Evolutionary conservation across 2,329 filamentous ascomycete genomes (phyloP), one percentile per base, ranked within the genome.

Genomic region (Shiraia sp.): DNA sequence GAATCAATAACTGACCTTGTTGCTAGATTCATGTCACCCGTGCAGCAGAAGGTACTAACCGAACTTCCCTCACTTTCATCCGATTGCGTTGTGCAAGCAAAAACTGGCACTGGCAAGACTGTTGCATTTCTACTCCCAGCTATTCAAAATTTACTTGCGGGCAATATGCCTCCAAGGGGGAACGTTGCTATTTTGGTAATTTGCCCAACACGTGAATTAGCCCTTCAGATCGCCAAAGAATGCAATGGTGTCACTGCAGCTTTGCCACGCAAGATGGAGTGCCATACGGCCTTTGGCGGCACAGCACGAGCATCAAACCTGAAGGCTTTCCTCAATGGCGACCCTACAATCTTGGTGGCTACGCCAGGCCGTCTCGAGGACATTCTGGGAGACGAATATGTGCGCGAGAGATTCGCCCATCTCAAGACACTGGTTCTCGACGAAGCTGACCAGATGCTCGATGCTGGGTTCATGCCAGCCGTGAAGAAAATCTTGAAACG

Each of bases 21-120:
- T 12, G 14, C 29, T 40, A 70, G 67, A 33, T 69, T 58, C 51
- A 79, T 79, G 77, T 76, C 75, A 6, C 75, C 78, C 2, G 78
- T 81, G 10, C 78, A 81, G 52, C 72, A 78, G 36, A 75, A 75
- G 56, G 76, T 79, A 5, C 63, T 81, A 41, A 74, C 67, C 2
- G 72, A 78, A 45, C 67, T 81, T 17, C 76, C 77, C 6, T 68
- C 60, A 27, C 72, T 73, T 59, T 70, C 69, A 27, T 72, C 72
- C 32, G 78, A 80, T 54, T 79, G 77, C 47, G 72, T 80, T 24
- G 79, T 79, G 23, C 77, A 79, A 49, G 74, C 74, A 24, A 76
- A 75, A 51, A 78, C 75, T 0, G 75, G 75, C 4, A 77, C 75
- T 1, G 75, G 75, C 40, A 78, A 78, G 53, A 78, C 75, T 4